These are phyloP conservation scores for Nyctanthes arbortristis DNA, from an alignment of 257 asterid species.

Conservation along the genomic window DNA sequence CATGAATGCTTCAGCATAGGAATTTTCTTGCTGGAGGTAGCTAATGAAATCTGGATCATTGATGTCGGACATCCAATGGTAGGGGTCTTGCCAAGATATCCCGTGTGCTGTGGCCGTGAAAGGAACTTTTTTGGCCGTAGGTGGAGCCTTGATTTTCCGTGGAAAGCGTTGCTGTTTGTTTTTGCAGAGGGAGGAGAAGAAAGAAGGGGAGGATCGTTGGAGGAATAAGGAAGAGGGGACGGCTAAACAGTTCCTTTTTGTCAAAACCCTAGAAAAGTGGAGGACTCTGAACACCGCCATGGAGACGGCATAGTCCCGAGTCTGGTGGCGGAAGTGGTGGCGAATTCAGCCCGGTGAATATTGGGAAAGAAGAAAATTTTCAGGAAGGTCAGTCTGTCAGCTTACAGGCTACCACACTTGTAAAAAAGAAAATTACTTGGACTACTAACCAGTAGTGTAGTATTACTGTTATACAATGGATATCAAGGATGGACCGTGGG, in stretches of 20 bases:
- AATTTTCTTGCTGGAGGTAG: constrained; percentile 68
- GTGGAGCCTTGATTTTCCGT: constrained; percentile 37
- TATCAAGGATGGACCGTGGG: no score
- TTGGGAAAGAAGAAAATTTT: not conserved
- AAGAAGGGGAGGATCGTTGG: constrained; percentile 25
- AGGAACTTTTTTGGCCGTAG: constrained; percentile 68
- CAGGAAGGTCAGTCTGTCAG: no score
- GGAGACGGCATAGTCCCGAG: constrained; percentile 23
- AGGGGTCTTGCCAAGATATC: constrained; percentile 65
- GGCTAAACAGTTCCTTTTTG: constrained; percentile 30
- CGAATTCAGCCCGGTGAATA: not conserved
- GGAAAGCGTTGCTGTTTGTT: constrained; percentile 25
- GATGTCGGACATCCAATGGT: constrained; percentile 81
- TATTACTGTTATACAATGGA: no score
- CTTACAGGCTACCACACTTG: no score
- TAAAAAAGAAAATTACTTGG: no score
- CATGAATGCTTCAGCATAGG: constrained; percentile 76
- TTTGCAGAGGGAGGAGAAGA: constrained; percentile 55
- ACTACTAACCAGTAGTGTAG: no score
- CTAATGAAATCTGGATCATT: constrained; percentile 73
- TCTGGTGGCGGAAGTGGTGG: constrained; percentile 16
- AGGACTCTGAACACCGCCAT: constrained; percentile 36
- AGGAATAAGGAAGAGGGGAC: constrained; percentile 22
- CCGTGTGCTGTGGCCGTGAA: constrained; percentile 69
- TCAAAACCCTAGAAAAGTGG: constrained; percentile 23